Percentiles rank a stretch among this genome's conserved stretches.
These are phyloP conservation scores for Thermomucor indicae-seudaticae DNA, from an alignment of 371 early-diverging fungal genomes.

Conservation along the genomic window DNA sequence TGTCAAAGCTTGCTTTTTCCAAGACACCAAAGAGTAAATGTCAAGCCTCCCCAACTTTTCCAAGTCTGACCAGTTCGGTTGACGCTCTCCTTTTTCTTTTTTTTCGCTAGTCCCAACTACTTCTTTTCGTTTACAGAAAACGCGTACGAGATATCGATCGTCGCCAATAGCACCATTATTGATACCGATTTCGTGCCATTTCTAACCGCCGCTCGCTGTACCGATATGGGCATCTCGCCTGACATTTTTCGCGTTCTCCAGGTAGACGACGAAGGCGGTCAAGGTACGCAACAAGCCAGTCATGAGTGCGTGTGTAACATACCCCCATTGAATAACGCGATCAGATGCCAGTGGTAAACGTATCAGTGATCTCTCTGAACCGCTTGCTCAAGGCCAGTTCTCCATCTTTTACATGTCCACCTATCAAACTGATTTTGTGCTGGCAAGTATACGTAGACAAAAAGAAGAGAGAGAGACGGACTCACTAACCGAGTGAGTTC, in stretches of 20 bases:
- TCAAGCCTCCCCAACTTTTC: not conserved
- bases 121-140: slow-evolving; percentile 77
- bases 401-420: slow-evolving; percentile 70
- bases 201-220: slow-evolving; percentile 30
- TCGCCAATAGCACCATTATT: slow-evolving; percentile 54
- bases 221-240: slow-evolving; percentile 38
- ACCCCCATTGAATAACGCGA: too few relatives aligned
- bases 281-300: slow-evolving; percentile 34
- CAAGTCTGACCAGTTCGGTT: too few relatives aligned
- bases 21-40: slow-evolving; percentile 29
- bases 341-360: slow-evolving; percentile 68
- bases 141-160: slow-evolving; percentile 67
- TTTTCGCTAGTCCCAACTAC: slow-evolving; percentile 40
- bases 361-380: slow-evolving; percentile 68
- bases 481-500: not conserved
- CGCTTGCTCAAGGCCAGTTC: slow-evolving; percentile 63
- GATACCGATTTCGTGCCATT: slow-evolving; percentile 49
- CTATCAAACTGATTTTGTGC: slow-evolving; percentile 71
- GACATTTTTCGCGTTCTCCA: slow-evolving; percentile 67
- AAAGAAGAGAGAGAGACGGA: not conserved
- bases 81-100: not conserved
- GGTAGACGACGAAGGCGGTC: slow-evolving; percentile 67
- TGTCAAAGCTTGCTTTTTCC: slow-evolving; percentile 59
- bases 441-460: slow-evolving; percentile 38
- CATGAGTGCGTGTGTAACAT: not conserved